Conservation (phyloP, 1,284 basidiomycete species). For the Ceratobasidium sp. region DNA sequence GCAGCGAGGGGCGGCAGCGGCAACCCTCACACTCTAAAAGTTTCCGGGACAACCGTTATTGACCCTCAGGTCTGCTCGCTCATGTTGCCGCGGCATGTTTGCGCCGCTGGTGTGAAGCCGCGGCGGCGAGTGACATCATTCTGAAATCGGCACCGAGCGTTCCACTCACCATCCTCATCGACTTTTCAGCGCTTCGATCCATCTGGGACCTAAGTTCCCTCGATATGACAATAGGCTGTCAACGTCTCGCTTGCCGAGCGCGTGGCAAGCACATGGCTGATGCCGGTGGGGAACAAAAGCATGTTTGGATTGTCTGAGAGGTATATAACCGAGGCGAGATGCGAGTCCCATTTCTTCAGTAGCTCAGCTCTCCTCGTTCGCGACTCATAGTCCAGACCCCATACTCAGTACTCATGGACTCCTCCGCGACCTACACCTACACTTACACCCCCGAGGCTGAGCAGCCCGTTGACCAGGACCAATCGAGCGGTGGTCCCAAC, state of each 20-base stretch:
- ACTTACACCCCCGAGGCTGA: constrained; percentile 17
- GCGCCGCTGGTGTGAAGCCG: neutral
- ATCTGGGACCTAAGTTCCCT: neutral
- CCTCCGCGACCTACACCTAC: constrained; percentile 19
- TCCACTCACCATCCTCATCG: neutral
- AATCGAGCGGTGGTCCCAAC: neutral
- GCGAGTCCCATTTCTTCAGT: neutral
- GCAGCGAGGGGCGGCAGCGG: neutral
- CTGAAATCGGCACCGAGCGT: neutral
- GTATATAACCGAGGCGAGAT: neutral
- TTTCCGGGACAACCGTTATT: neutral
- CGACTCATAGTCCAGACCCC: neutral
- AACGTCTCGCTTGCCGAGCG: neutral
- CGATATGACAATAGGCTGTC: neutral
- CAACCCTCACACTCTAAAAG: neutral
- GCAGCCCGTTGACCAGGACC: constrained; percentile 22
- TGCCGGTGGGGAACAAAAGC: neutral
- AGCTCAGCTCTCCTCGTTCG: constrained; percentile 3
- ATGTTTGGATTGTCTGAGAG: neutral
- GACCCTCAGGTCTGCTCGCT: neutral
- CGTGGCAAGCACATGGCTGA: neutral
- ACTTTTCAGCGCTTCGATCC: neutral
- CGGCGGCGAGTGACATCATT: neutral
- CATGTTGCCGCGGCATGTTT: neutral
- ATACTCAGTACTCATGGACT: constrained; percentile 25